Base-by-base conservation (phyloP, 345 rosid species). In the Pseudoturritis turrita region DNA sequence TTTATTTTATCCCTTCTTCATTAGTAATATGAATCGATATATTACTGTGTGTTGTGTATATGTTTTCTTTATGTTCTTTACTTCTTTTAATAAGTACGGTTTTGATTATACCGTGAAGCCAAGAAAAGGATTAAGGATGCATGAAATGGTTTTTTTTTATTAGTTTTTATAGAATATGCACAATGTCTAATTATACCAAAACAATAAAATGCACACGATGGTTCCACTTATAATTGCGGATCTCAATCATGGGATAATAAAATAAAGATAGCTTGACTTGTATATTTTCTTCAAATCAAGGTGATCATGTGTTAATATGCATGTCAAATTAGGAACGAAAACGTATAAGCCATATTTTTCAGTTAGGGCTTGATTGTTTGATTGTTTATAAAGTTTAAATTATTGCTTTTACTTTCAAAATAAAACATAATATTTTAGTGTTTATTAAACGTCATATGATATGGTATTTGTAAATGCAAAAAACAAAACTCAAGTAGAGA, bases 281-380 rank as follows among this genome's bases (percentile, higher is more conserved):
- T 25, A 10, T 10, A 43, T 26, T 43, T 28, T 57, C 18, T 22
- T 22, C 28, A 37, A 12, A 18, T 18, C 15, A 37, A 43, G 37
- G 18, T 66, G 61, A 39, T 66, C 19, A 18, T 26, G 28, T 19
- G 11, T 12, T 37, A 12, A 31, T n/a, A n/a, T 58, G 65, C 50
- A 70, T 70, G 19, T 59, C n/a, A 59, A 58, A 58, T 37, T 59
- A 47, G 49, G 19, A 70, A 58, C 40, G 41, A 9, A 14, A 25
- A 49, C 50, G 39, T 58, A 17, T 18, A 47, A 45, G 26, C 46
- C 18, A 55, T 44, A 14, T 3, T 11, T 43, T 44, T 57, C 25
- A 14, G 10, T 69, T 45, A 33, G 36, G 58, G 66, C 10, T 58
- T 23, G 15, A 17, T 58, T 19, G 15, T 17, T 69, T 18, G 11